Evolutionary conservation across 345 rosid species (phyloP), one percentile per base, ranked within the genome.

Genomic region (Brassica incana): DNA sequence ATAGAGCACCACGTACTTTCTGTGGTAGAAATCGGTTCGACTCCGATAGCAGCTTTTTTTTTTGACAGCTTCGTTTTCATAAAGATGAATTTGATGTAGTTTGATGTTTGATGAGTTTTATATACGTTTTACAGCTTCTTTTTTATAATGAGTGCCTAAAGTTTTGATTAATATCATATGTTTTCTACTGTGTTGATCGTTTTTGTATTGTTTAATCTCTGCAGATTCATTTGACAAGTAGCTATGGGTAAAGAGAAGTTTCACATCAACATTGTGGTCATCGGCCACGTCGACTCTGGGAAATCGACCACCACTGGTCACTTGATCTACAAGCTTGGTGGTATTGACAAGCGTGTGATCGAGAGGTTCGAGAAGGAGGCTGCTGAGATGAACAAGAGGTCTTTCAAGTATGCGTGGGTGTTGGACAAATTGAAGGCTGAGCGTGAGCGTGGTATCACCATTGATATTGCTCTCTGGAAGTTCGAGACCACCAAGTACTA

Each of bases 281-380:
- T 90, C 45, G 95, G 95, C 60, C 95, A 90, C 32, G 92, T 90
- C 75, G 95, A 90, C 72, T 90, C 95, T 40, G 95, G 95, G 0
- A 90, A 90, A 40, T 90, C 95, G 0, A 90, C 95, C 9, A 90
- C 95, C 40, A 90, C 94, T 1, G 94, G 94, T 1, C 92, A 90
- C 76, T 87, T 90, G 86, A 90, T 88, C 85, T 90, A 90, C 88
- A 90, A 90, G 92, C 86, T 90, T 3, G 94, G 94, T 61, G 94
- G 94, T 25, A 90, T 90, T 71, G 94, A 90, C 92, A 90, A 90
- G 88, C 94, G 94, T 87, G 94, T 90, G 18, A 90, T 90, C 5
- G 94, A 90, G 82, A 88, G 92, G 83, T 90, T 90, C 10, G 94
- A 90, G 90, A 90, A 90, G 88, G 94, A 90, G 65, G 94, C 94